These are phyloP conservation scores for Dendrocalamus sinicus DNA, from an alignment of 176 grass and related monocot species.

Conservation along the genomic window DNA sequence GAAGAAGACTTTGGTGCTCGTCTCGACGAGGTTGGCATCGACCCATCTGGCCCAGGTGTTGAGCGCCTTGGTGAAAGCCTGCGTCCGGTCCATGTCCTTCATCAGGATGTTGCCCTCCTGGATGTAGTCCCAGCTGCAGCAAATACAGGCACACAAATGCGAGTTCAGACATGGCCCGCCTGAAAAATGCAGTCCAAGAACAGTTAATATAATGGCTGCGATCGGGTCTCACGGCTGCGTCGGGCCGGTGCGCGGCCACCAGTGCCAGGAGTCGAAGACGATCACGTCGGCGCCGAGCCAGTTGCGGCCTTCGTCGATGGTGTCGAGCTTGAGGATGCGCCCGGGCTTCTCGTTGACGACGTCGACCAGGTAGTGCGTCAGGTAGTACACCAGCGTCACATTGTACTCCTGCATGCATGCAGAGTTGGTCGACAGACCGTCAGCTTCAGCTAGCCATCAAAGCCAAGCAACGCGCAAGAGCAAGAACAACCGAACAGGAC, in stretches of 20 bases:
- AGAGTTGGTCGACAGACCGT: neutral
- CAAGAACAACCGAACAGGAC: neutral
- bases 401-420: slow-evolving; percentile 63
- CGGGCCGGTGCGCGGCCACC: slow-evolving; percentile 73
- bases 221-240: slow-evolving; percentile 48
- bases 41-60: slow-evolving; percentile 80
- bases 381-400: slow-evolving; percentile 72
- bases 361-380: slow-evolving; percentile 92
- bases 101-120: slow-evolving; percentile 45
- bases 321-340: slow-evolving; percentile 73
- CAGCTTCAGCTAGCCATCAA: neutral
- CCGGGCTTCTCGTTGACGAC: slow-evolving; percentile 47
- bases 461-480: neutral
- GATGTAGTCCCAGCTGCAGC: slow-evolving; percentile 81
- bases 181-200: neutral
- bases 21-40: slow-evolving; percentile 52
- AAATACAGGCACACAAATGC: neutral
- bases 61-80: slow-evolving; percentile 70
- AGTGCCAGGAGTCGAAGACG: slow-evolving; percentile 94
- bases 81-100: slow-evolving; percentile 76
- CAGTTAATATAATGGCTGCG: neutral
- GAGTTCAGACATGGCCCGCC: neutral
- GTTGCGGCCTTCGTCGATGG: slow-evolving; percentile 41
- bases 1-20: slow-evolving; percentile 68
- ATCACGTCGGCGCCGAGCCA: slow-evolving; percentile 78